A percentile compares a stretch with the other conserved stretches of the same genome.
These are phyloP conservation scores for Suhomyces chickasaworum DNA, from an alignment of 1,139 yeast species.

Conservation along the genomic window DNA sequence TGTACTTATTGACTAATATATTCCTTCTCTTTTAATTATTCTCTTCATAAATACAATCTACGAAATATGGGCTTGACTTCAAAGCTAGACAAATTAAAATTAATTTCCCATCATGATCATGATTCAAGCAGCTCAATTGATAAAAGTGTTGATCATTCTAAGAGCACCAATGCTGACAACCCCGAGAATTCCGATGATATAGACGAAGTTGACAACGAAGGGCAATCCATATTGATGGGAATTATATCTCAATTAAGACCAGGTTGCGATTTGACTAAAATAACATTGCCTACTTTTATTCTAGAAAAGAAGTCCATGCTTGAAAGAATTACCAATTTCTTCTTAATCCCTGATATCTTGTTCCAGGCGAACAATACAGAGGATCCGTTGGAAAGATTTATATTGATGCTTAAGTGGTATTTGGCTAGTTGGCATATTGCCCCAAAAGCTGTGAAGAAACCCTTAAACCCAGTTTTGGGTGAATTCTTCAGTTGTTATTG, in stretches of 20 bases:
- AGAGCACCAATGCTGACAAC: not conserved
- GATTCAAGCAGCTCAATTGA: constrained; percentile 12
- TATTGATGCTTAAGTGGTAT: constrained; percentile 81
- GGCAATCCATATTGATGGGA: constrained; percentile 81
- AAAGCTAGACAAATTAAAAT: constrained; percentile 36
- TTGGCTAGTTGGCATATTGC: constrained; percentile 97
- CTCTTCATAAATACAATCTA: no score
- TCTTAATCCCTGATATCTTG: constrained; percentile 78
- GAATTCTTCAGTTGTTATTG: constrained; percentile 90
- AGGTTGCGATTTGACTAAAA: constrained; percentile 85
- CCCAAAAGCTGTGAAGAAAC: constrained; percentile 97
- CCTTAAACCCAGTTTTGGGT: constrained; percentile 91
- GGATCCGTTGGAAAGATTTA: constrained; percentile 68
- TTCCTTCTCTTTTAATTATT: not conserved
- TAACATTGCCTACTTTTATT: constrained; percentile 92
- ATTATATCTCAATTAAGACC: constrained; percentile 90
- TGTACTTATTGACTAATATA: not conserved
- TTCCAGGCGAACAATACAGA: constrained; percentile 63
- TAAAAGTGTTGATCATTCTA: constrained; percentile 4
- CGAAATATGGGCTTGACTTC: constrained; percentile 39
- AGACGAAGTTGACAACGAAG: constrained; percentile 89
- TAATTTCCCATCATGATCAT: constrained; percentile 14
- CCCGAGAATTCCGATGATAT: constrained; percentile 57
- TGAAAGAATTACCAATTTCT: constrained; percentile 88
- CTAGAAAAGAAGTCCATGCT: constrained; percentile 94